Base-by-base conservation (phyloP, 805 yeast genomes). In the Jamesozyma rosinii region DNA sequence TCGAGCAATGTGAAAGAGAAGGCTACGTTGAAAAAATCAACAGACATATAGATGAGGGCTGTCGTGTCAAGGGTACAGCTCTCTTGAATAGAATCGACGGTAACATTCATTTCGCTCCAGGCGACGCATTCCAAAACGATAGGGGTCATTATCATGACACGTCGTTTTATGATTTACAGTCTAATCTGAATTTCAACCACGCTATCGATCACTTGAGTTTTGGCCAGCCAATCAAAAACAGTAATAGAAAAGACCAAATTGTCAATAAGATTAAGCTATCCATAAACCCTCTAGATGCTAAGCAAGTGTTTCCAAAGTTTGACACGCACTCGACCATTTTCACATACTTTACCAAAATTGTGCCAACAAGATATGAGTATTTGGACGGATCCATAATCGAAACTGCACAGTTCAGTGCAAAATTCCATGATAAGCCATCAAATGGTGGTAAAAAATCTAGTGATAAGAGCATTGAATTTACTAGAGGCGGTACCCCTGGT, bases 21-120 rank as follows among this genome's bases (percentile, higher is more conserved):
- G 92, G 95, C 8, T 88, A 83, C 60, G 92, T 85, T 29, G 58
- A 68, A 15, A 69, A 66, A 33, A 62, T 89, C 41, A 71, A 68
- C 39, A 72, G 70, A 18, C 72, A 81, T 54, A 66, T 84, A 42
- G 59, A 70, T 43, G 95, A 90, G 65, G 98, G 98, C 20, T 92
- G 98, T 65, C 74, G 95, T 50, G 70, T 92, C 35, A 74, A 74
- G 49, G 98, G 98, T 31, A 69, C 74, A 19, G 81, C 94, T 5
- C 69, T 77, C 52, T 77, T 92, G 56, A 85, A 85, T 63, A 77
- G 95, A 65, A 83, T 92, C 36, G 79, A 83, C 17, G 98, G 98
- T 41, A 83, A 86, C 56, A 67, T 92, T 49, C 97, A 92, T 67
- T 88, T 92, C 71, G 96, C 97, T 1, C 97, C 98, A 3, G 98